Evolutionary conservation across 1,284 basidiomycete species (phyloP), one percentile per base, ranked within the genome.

Genomic region (Marasmius fiardii): DNA sequence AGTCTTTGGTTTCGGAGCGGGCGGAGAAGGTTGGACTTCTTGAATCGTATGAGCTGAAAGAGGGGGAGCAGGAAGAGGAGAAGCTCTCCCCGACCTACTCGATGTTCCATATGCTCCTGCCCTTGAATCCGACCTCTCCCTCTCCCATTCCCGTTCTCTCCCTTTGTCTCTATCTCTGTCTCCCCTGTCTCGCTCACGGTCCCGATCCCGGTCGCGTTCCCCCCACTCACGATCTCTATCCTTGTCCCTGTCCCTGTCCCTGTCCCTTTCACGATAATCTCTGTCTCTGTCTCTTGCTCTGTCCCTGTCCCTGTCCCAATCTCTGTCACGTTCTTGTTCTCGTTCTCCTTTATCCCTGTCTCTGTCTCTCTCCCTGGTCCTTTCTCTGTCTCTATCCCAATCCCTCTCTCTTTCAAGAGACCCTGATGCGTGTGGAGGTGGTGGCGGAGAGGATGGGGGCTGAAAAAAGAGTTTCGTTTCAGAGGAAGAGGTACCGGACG

Each of bases 1-100:
- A n/a, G 47, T 49, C 18, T 49, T 28, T 16, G 47, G 47, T 76
- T 74, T 39, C 68, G 71, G 71, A 80, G 80, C 74, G 76, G 80
- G 73, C 1, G 74, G 70, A 11, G 74, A 69, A 2, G 57, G 55
- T 45, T 41, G 45, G 18, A 52, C 44, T 39, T 52, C 49, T 44
- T 28, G 20, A 28, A 28, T n/a, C 44, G 31, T n/a, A 35, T 67
- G 49, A 66, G 65, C 20, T 63, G 56, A 59, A 54, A 67, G 63
- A 43, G 69, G 64, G 45, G 68, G 62, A 56, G 28, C 67, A 60
- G 43, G 65, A 58, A 28, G 63, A 59, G 23, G 64, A 54, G 24
- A 66, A 62, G 20, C 63, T 41, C 64, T 60, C 6, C 64, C 53
- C 11, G 47, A 49, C n/a, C 26, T 12, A 31, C 47, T 20, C 14